A percentile compares a stretch with the other conserved stretches of the same genome.
These are phyloP conservation scores for Taphrina populina DNA, from an alignment of 1,139 yeast genomes.

Conservation along the genomic window DNA sequence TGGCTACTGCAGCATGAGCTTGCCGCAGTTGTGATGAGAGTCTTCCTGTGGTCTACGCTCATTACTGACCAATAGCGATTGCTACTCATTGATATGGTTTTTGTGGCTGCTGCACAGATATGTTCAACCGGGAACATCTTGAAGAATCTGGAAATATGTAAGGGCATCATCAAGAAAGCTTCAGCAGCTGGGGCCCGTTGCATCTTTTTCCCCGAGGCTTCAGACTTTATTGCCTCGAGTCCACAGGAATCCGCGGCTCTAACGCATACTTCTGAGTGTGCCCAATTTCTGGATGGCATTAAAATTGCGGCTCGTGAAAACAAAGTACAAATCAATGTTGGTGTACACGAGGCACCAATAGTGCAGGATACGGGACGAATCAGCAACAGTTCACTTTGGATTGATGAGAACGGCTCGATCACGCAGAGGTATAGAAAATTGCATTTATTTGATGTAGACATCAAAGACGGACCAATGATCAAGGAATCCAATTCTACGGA, in stretches of 20 bases:
- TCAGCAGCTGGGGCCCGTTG: constrained; percentile 53
- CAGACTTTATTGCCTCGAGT: constrained; percentile 69
- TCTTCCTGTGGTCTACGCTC: no score
- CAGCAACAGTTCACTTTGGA: constrained; percentile 63
- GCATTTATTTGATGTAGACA: constrained; percentile 85
- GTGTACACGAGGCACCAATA: constrained; percentile 74
- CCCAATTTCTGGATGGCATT: constrained; percentile 56
- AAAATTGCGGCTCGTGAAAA: constrained; percentile 51
- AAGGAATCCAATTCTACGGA: constrained; percentile 78
- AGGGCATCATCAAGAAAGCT: constrained; percentile 52
- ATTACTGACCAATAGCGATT: no score
- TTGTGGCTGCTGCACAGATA: constrained; percentile 83
- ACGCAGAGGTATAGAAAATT: constrained; percentile 73
- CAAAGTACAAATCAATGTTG: constrained; percentile 53
- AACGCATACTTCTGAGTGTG: constrained; percentile 54
- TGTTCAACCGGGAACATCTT: constrained; percentile 67
- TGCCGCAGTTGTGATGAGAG: no score
- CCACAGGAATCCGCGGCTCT: constrained; percentile 64
- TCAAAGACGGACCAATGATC: constrained; percentile 57
- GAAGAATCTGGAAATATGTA: constrained; percentile 59
- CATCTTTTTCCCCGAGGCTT: constrained; percentile 85
- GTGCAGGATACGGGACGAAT: constrained; percentile 39
- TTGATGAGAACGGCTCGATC: constrained; percentile 63
- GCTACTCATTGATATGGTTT: constrained; percentile 54
- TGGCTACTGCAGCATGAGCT: no score